Conservation (phyloP, 2,329 filamentous ascomycete species). For the Sordariomycetes sp. region DNA sequence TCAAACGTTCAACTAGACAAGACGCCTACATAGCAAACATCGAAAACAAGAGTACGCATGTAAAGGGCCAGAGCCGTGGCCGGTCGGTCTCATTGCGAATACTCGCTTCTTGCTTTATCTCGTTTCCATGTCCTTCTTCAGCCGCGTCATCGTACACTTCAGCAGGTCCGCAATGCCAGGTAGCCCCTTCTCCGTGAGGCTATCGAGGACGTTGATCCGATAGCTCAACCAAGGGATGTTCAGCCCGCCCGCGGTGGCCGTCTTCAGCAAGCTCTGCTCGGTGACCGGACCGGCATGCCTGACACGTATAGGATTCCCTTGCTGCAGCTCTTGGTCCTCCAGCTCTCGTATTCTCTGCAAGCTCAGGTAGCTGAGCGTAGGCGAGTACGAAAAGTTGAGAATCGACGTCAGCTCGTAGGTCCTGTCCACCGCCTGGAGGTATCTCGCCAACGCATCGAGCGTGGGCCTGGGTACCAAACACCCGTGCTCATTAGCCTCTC, state of each 20-base stretch:
- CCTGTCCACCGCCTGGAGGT: constrained; percentile 38
- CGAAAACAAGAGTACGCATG: no score
- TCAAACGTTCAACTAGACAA: constrained; percentile 21
- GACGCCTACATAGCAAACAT: no score
- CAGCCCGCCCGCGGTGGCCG: constrained; percentile 58
- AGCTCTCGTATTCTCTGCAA: constrained; percentile 44
- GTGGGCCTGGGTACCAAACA: constrained; percentile 38
- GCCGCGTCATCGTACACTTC: constrained; percentile 71
- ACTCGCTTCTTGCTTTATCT: constrained; percentile 6
- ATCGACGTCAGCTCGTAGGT: constrained; percentile 35
- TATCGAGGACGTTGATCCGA: constrained; percentile 59
- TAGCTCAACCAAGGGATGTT: constrained; percentile 65
- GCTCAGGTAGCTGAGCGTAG: constrained; percentile 45
- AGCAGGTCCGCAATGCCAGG: constrained; percentile 62
- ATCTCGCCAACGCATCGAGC: constrained; percentile 33
- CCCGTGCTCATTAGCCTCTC: constrained; percentile 54
- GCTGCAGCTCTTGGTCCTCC: constrained; percentile 44
- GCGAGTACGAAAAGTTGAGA: constrained; percentile 52
- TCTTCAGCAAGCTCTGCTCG: constrained; percentile 51
- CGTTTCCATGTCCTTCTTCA: constrained; percentile 42
- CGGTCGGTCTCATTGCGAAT: background rate
- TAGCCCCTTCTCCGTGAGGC: constrained; percentile 55
- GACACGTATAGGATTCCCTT: constrained; percentile 26
- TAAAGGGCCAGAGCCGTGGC: background rate
- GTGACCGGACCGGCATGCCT: constrained; percentile 63